phyloP scores from a whole-genome alignment of 139 green algal genomes.

The Tetradesmus lagerheimii region DNA sequence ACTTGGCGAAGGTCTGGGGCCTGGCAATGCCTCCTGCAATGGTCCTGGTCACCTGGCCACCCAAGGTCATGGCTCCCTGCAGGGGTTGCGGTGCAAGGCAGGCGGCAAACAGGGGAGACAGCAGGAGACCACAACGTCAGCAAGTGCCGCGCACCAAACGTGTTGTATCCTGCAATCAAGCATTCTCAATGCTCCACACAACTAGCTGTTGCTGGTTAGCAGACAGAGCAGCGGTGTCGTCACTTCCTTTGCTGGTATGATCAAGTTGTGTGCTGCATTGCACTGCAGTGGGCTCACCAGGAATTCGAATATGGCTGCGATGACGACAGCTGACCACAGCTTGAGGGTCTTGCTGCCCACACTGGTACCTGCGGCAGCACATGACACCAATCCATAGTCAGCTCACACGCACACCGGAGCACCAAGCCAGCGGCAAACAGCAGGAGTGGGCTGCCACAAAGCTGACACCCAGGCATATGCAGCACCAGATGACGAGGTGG shows the following conservation, averaged over 20 bases:
- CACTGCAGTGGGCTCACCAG: not conserved
- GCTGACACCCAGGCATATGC: too few species aligned
- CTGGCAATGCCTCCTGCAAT: conserved; percentile 29
- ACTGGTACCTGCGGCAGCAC: conserved; percentile 33
- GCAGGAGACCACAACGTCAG: too few species aligned
- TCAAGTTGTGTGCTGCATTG: not conserved
- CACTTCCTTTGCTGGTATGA: too few species aligned
- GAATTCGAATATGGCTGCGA: conserved; percentile 59
- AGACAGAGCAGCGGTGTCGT: too few species aligned
- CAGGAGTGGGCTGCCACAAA: too few species aligned
- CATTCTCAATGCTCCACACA: too few species aligned
- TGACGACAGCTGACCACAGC: conserved; percentile 6
- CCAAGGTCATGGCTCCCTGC: conserved; percentile 10
- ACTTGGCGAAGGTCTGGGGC: not conserved
- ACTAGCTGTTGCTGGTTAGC: too few species aligned
- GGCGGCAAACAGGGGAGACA: not conserved
- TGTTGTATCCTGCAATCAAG: too few species aligned
- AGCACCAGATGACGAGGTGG: too few species aligned
- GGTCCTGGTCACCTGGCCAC: conserved; percentile 9
- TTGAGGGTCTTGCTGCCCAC: conserved; percentile 64
- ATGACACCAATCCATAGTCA: not conserved
- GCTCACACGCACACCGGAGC: not conserved
- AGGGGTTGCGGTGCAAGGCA: not conserved
- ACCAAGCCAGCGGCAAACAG: too few species aligned
- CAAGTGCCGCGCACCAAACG: too few species aligned